Evolutionary conservation across 2,329 filamentous ascomycete species (phyloP), one percentile per base, ranked within the genome.

Genomic region (Fusarium sp.): DNA sequence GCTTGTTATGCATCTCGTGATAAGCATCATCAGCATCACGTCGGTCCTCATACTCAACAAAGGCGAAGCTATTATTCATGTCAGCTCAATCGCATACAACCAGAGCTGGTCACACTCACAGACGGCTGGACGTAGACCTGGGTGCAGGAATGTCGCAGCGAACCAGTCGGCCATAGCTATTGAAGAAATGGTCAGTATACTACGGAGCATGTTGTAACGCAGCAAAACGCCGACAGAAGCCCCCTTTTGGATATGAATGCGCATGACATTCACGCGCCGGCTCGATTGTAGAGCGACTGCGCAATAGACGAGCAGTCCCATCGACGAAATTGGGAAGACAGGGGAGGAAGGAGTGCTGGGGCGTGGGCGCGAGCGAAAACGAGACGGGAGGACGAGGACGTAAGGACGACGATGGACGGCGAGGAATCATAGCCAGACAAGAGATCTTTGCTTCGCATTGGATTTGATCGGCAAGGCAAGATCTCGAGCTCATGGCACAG

Each of bases 1-100:
- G 94, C 89, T 98, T 98, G 86, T 98, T 98, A 80, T 99, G 96
- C 96, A 99, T 99, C 85, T 99, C 96, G 82, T 99, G 94, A 81
- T 99, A 99, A 49, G 96, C 96, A 84, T 99, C 96, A 82, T 99
- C 96, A 71, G 96, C 94, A 86, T 99, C 96, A 76, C 96, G 94
- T 77, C 95, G 93, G 82, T 94, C 97, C 85, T 99, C 96, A 82
- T 99, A 99, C 84, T 99, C 96, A 72, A 99, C 96, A 81, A 99
- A 99, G 40, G 96, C 96, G 81, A 99, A 99, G 74, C 96, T 90
- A 27, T 43, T 27, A 32, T 24, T 16, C 9, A 53, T 41, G 64
- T 75, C 10, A 75, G 72, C 38, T 27, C 30, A 32, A 24, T 27
- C 27, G 20, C 9, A 44, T 27, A 2, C 38, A 18, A 10, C 9